phyloP scores from a whole-genome alignment of 2,329 filamentous ascomycete genomes.

The Purpureocillium takamizusanense region DNA sequence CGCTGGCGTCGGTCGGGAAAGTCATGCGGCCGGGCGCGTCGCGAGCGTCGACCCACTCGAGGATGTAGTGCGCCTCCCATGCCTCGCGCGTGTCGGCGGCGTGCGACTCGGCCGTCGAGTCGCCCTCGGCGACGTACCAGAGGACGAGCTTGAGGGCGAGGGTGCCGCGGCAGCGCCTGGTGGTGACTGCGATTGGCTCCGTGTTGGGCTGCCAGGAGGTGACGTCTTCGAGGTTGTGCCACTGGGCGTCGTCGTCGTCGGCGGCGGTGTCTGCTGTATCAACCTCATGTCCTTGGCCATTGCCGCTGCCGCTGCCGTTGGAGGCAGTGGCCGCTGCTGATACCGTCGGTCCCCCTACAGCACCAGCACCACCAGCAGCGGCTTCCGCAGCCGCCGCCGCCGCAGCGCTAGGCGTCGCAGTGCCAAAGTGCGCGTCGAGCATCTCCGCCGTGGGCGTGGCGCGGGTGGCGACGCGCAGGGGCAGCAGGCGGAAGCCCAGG shows the following conservation, averaged over 20 bases:
- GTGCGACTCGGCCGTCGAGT: constrained; percentile 15
- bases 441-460: constrained; percentile 12
- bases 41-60: constrained; percentile 15
- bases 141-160: constrained; percentile 28
- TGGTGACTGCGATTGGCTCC: constrained; percentile 26
- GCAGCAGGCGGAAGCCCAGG: constrained; percentile 18
- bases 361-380: too few species aligned
- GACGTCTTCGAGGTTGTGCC: constrained; percentile 10
- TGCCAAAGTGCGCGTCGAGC: neutral
- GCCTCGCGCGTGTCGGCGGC: constrained; percentile 16
- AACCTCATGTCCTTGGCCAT: too few species aligned
- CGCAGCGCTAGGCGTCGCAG: too few species aligned
- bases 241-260: neutral
- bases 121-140: constrained; percentile 27
- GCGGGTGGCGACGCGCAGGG: constrained; percentile 32
- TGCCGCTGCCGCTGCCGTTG: too few species aligned
- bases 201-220: constrained; percentile 20
- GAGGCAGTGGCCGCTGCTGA: too few species aligned
- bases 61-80: constrained; percentile 15
- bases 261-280: neutral
- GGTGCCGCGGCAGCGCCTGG: constrained; percentile 25
- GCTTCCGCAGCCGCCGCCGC: too few species aligned
- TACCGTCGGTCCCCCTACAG: too few species aligned
- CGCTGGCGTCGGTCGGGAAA: constrained; percentile 13
- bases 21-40: constrained; percentile 13